A percentile compares a stretch with the other conserved stretches of the same genome.
Evolutionary conservation across 2,329 filamentous ascomycete genomes (phyloP).

Genomic region (Apiospora aurea): DNA sequence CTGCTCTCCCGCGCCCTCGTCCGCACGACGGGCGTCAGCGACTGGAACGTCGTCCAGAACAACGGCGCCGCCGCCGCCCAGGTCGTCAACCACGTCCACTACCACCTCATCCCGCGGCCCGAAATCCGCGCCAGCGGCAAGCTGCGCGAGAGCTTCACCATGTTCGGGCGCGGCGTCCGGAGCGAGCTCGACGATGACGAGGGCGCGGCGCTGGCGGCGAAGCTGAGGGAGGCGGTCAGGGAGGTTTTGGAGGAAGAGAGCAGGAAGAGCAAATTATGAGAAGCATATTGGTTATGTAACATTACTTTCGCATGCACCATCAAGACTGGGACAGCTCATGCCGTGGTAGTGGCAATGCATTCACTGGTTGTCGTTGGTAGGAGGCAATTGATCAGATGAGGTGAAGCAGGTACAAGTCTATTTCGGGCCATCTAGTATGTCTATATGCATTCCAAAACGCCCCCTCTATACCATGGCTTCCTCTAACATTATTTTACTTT

Average conservation of each 20-base stretch:
- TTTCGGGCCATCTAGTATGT: conserved; percentile 7
- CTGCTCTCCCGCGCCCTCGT: conserved; percentile 76
- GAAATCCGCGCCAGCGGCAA: conserved; percentile 63
- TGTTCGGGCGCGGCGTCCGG: conserved; percentile 79
- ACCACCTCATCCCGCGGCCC: conserved; percentile 89
- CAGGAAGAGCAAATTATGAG: not conserved
- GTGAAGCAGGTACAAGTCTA: not conserved
- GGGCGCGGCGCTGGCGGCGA: conserved; percentile 62
- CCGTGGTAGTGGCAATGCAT: not conserved
- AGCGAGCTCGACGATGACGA: conserved; percentile 82
- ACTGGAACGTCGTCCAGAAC: conserved; percentile 98
- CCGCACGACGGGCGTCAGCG: conserved; percentile 71
- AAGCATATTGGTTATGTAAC: not conserved
- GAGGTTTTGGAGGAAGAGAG: conserved; percentile 54
- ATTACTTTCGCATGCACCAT: not conserved
- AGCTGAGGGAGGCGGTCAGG: conserved; percentile 58
- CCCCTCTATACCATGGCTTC: not conserved
- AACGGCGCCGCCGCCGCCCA: conserved; percentile 90
- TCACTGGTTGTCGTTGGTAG: not conserved
- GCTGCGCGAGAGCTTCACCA: conserved; percentile 74
- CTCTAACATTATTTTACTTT: conserved; percentile 17
- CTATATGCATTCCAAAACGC: conserved; percentile 1
- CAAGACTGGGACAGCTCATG: not conserved
- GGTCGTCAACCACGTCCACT: conserved; percentile 92
- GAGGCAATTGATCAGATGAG: not conserved